phyloP scores from a whole-genome alignment of 1,139 yeast genomes.

The Taphrina betulina region DNA sequence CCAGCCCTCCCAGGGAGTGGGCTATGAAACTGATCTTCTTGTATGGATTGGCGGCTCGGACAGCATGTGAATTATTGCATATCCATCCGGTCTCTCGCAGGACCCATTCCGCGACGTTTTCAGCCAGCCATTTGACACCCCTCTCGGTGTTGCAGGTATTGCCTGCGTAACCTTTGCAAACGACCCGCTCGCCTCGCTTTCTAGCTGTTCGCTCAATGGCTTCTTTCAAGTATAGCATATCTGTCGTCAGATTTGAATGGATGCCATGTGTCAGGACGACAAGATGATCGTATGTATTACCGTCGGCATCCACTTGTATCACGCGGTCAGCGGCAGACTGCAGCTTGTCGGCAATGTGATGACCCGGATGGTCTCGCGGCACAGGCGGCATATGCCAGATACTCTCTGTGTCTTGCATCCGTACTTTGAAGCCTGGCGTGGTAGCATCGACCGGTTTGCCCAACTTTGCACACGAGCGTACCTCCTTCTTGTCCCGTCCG shows the following conservation, averaged over 20 bases:
- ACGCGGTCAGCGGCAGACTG: constrained; percentile 56
- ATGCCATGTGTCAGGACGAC: constrained; percentile 86
- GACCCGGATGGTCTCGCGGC: constrained; percentile 30
- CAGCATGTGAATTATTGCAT: constrained; percentile 6
- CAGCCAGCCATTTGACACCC: constrained; percentile 83
- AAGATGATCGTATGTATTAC: constrained; percentile 53
- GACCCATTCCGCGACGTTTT: constrained; percentile 67
- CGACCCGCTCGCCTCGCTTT: constrained; percentile 56
- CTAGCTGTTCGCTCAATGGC: constrained; percentile 59
- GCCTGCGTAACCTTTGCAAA: constrained; percentile 79
- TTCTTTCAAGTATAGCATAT: constrained; percentile 82
- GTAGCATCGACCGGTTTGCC: constrained; percentile 31
- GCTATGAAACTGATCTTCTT: constrained; percentile 78
- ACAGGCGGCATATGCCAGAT: constrained; percentile 37
- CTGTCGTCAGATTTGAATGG: constrained; percentile 86
- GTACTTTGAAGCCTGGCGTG: constrained; percentile 29
- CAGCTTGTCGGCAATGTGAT: constrained; percentile 34
- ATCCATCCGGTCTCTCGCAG: constrained; percentile 35
- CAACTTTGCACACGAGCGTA: constrained; percentile 34
- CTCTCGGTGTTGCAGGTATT: constrained; percentile 88
- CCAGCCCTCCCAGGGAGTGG: constrained; percentile 89
- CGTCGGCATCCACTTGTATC: constrained; percentile 74
- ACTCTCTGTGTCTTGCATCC: constrained; percentile 34
- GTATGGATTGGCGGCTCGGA: constrained; percentile 42
- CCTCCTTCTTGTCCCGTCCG: constrained; percentile 51